Base-by-base conservation (phyloP, 306 rosid genomes). In the Dryas octopetala region DNA sequence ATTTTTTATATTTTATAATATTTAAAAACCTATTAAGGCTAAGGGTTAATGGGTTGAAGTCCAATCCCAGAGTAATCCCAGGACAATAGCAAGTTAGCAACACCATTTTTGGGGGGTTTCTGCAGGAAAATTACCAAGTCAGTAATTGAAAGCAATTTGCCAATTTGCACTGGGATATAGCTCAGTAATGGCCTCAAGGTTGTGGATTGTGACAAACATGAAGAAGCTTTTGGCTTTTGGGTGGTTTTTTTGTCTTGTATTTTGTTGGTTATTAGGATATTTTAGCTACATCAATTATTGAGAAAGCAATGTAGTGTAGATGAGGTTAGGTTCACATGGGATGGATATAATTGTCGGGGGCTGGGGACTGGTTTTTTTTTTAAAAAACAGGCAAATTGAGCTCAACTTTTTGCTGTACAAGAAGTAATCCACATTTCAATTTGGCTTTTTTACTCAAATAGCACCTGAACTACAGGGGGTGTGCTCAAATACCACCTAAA, bases 191-290 rank as follows among this genome's bases (percentile, higher is more conserved):
- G 68, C 1, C 44, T 74, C 51, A 80, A 74, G 80, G 54, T 49
- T 14, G 54, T 5, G 19, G 58, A 12, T 19, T 57, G 71, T 59
- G 76, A 68, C 72, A 61, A 57, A 23, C 14, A 57, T 17, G 17
- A 68, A 17, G 71, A 55, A 17, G 64, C 40, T 32, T 76, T 62
- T 28, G 45, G 43, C 28, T 46, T 13, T 32, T 2, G 54, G 45
- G 44, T 49, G 16, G 38, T 55, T 78, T 13, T 3, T 45, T 45
- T 80, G 70, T 83, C 72, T 11, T 70, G 80, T 74, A 62, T 68
- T 45, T 52, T 62, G 79, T 62, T 55, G 26, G 32, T 9, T 38
- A 60, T 68, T 47, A 14, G 50, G 14, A 15, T 23, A 54, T 28
- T 48, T 0, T 23, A 23, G 23, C 26, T 53, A 47, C 14, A 16